These are phyloP conservation scores for Millerozyma miso DNA, from an alignment of 805 yeast genomes.

Conservation along the genomic window DNA sequence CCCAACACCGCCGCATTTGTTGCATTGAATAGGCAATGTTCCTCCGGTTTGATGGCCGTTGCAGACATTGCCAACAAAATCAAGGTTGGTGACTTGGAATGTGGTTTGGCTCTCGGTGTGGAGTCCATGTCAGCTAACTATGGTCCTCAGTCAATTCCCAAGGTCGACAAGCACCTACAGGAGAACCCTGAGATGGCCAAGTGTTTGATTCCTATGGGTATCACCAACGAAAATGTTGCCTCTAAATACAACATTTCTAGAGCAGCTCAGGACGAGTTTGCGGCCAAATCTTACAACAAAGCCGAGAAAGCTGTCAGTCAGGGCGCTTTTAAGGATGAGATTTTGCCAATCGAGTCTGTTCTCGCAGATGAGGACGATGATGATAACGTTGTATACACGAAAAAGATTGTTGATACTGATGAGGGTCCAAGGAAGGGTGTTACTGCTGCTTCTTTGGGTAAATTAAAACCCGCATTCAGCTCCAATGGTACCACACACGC, in stretches of 20 bases:
- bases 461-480: slow-evolving; percentile 82
- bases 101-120: slow-evolving; percentile 90
- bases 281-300: slow-evolving; percentile 80
- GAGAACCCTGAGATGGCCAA: slow-evolving; percentile 42
- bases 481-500: slow-evolving; percentile 87
- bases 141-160: slow-evolving; percentile 73
- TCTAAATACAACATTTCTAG: slow-evolving; percentile 60
- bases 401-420: slow-evolving; percentile 55
- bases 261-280: slow-evolving; percentile 78
- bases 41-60: slow-evolving; percentile 88
- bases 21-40: slow-evolving; percentile 91
- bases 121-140: slow-evolving; percentile 92
- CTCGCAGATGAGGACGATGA: slow-evolving; percentile 55
- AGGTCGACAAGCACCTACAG: slow-evolving; percentile 23
- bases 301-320: slow-evolving; percentile 69
- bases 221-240: slow-evolving; percentile 90
- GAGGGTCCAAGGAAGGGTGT: slow-evolving; percentile 91
- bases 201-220: slow-evolving; percentile 94
- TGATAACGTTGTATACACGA: slow-evolving; percentile 44
- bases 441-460: slow-evolving; percentile 68
- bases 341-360: slow-evolving; percentile 71
- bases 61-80: slow-evolving; percentile 89
- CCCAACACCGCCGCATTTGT: slow-evolving; percentile 76
- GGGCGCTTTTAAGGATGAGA: slow-evolving; percentile 85
- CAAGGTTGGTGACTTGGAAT: slow-evolving; percentile 77